Evolutionary conservation across 2,329 filamentous ascomycete genomes (phyloP), one percentile per base, ranked within the genome.

Genomic region (Thelonectria rubi): DNA sequence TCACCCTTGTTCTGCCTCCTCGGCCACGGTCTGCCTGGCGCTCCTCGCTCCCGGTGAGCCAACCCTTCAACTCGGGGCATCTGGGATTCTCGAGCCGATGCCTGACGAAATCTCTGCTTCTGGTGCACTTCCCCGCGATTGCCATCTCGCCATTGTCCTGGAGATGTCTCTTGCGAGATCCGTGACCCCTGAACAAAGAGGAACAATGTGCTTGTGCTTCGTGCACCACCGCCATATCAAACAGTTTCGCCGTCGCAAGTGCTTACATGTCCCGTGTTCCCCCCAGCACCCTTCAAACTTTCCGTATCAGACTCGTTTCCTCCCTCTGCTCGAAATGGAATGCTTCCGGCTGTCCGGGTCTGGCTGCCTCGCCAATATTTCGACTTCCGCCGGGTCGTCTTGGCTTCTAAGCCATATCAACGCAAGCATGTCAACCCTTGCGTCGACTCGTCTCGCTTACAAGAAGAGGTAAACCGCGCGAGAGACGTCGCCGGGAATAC

Each of bases 31-130:
- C 45, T 47, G 37, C 39, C 20, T 15, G 24, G 21, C 21, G 45
- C 45, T 47, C 56, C 64, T 54, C 59, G 64, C 63, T 54, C 37
- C 45, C 12, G 7, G 45, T 30, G 14, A 26, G 15, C 10, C 26
- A 11, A n/a, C 24, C 20, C 21, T 11, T 37, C 21, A 14, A 12
- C 24, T 26, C 45, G 12, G n/a, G 24, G 20, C 21, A 26, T 30
- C 14, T 30, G n/a, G 24, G 34, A 15, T 26, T 47, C 12, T 47
- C 12, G 5, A 26, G 20, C 45, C 24, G 24, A 47, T 47, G 45
- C 45, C 15, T 17, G 45, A 37, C 47, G 11, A 15, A 17, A 18
- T 34, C 47, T 14, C 47, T 49, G n/a, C 15, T 18, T 49, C 7
- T 34, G 47, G 47, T 20, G 26, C 24, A 3, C 18, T 37, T 21